These are phyloP conservation scores for Calonectria hongkongensis DNA, from an alignment of 2,329 filamentous ascomycete genomes.

Conservation along the genomic window DNA sequence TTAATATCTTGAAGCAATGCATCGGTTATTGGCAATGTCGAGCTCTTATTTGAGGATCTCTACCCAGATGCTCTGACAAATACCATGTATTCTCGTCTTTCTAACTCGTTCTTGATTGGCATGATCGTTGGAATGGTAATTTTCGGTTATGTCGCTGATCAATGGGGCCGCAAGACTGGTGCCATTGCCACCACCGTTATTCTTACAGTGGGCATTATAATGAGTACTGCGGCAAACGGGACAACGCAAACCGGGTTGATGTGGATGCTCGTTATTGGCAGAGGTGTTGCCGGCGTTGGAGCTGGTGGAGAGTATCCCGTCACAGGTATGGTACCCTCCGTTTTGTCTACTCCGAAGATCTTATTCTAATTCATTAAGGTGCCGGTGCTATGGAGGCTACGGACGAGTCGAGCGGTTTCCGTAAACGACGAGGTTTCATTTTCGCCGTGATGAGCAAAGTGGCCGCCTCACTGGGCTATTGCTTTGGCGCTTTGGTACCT, in stretches of 20 bases:
- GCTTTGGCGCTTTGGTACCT: constrained; percentile 68
- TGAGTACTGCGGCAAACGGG: constrained; percentile 68
- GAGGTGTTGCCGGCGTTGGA: constrained; percentile 64
- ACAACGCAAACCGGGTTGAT: constrained; percentile 62
- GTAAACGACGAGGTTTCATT: constrained; percentile 71
- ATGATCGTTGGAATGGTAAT: constrained; percentile 74
- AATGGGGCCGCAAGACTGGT: constrained; percentile 68
- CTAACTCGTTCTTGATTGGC: constrained; percentile 73
- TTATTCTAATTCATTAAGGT: constrained; percentile 40
- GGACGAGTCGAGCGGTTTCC: constrained; percentile 66
- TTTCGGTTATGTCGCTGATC: constrained; percentile 70
- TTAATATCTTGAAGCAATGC: constrained; percentile 58
- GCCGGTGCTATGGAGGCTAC: constrained; percentile 70
- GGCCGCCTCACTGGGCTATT: constrained; percentile 69
- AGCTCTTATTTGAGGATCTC: constrained; percentile 62
- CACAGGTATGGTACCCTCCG: constrained; percentile 49
- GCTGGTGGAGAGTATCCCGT: constrained; percentile 73
- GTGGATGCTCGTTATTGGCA: constrained; percentile 69
- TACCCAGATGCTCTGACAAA: constrained; percentile 65
- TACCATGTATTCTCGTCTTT: constrained; percentile 69
- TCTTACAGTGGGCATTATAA: constrained; percentile 66
- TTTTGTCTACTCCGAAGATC: background rate
- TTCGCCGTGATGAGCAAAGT: constrained; percentile 74
- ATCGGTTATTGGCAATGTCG: constrained; percentile 66
- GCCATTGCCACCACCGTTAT: constrained; percentile 67